phyloP scores from a whole-genome alignment of 2,329 filamentous ascomycete genomes.

The Ceratocystis colombiana region DNA sequence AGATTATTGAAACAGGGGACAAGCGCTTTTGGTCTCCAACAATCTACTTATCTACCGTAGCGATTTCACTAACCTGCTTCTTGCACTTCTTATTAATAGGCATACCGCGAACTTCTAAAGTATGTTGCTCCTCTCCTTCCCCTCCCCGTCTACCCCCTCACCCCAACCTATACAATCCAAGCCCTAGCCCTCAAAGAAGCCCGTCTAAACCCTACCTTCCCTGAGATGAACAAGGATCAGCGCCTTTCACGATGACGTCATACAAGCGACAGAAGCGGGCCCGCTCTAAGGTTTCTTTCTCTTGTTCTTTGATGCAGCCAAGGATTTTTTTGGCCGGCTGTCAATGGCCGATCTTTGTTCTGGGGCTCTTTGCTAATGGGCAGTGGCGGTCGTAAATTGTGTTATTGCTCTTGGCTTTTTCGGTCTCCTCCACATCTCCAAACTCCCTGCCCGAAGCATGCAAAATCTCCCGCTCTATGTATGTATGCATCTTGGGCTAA shows the following conservation, averaged over 20 bases:
- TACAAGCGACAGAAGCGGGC: neutral
- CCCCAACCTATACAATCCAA: neutral
- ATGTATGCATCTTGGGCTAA: neutral
- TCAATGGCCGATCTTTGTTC: no score
- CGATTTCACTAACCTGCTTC: neutral
- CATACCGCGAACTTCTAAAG: constrained; percentile 15
- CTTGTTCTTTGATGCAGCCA: neutral
- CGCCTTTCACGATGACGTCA: neutral
- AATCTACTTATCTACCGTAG: neutral
- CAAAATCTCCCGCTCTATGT: neutral
- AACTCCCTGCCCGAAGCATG: neutral
- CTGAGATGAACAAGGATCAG: neutral
- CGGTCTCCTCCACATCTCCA: neutral
- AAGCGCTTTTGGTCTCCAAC: neutral
- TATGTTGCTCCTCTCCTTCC: neutral
- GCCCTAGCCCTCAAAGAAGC: neutral
- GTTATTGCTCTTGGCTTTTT: neutral
- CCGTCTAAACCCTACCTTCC: neutral
- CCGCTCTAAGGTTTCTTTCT: neutral
- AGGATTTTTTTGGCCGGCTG: no score
- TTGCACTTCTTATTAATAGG: neutral
- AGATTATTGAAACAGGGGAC: neutral
- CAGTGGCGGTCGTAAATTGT: no score
- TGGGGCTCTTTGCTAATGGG: no score
- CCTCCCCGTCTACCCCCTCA: neutral